Evolutionary conservation across 768 basidiomycete genomes (phyloP).

Genomic region (Grammothele lineata): DNA sequence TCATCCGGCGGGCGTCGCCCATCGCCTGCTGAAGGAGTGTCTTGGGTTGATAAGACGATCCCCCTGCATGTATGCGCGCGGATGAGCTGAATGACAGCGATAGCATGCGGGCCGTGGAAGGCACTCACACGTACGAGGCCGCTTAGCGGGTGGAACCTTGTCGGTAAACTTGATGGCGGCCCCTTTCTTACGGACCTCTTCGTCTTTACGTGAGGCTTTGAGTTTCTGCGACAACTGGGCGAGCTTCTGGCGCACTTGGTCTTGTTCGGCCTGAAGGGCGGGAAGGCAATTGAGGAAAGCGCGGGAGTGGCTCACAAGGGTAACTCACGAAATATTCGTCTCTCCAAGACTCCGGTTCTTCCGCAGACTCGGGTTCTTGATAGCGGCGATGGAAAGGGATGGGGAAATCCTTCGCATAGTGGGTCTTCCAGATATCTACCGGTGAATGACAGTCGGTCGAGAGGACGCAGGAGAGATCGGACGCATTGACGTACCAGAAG

Average conservation of each 20-base stretch:
- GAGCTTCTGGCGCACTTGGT: slow-evolving; percentile 53
- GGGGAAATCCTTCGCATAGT: slow-evolving; percentile 61
- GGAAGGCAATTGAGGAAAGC: too few relatives aligned
- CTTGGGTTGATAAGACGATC: slow-evolving; percentile 45
- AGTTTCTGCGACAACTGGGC: slow-evolving; percentile 3
- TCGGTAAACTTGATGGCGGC: slow-evolving; percentile 74
- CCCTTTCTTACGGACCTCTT: slow-evolving; percentile 72
- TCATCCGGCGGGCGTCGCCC: slow-evolving; percentile 62
- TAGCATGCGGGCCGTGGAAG: slow-evolving; percentile 2
- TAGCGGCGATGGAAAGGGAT: slow-evolving; percentile 48
- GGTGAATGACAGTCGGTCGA: not conserved
- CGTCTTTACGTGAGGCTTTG: slow-evolving; percentile 55
- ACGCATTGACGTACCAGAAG: slow-evolving; percentile 40
- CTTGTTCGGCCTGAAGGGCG: slow-evolving; percentile 45
- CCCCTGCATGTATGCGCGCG: slow-evolving; percentile 29
- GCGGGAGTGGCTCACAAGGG: slow-evolving; percentile 13
- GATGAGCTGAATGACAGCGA: too few relatives aligned
- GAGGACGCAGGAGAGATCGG: not conserved
- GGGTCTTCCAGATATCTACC: slow-evolving; percentile 60
- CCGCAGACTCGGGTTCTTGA: slow-evolving; percentile 35
- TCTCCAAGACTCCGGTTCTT: slow-evolving; percentile 61
- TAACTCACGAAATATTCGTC: slow-evolving; percentile 60
- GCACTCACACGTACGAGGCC: slow-evolving; percentile 32
- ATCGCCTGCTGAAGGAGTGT: slow-evolving; percentile 76
- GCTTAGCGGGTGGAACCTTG: slow-evolving; percentile 61